These are phyloP conservation scores for Aspergillus puulaauensis DNA, from an alignment of 2,329 filamentous ascomycete genomes.

Conservation along the genomic window DNA sequence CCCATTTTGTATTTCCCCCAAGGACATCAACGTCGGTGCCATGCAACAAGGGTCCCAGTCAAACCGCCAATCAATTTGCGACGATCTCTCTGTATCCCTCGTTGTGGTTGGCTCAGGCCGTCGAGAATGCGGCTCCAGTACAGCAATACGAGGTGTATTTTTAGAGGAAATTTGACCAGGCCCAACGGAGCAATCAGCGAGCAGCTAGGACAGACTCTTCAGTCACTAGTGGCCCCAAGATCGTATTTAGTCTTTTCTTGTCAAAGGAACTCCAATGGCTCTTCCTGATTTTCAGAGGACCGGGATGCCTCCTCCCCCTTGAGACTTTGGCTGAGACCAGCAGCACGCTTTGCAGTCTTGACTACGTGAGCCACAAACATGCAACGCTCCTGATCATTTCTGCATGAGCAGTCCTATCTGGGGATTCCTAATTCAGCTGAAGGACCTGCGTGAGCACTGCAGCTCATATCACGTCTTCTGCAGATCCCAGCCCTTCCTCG, in stretches of 20 bases:
- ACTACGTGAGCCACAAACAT: background rate
- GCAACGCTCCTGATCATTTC: background rate
- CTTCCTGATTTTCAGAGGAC: background rate
- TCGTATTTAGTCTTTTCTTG: conserved; percentile 3
- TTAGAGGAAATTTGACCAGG: background rate
- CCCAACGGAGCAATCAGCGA: conserved; percentile 1
- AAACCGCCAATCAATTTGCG: background rate
- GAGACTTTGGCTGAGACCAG: background rate
- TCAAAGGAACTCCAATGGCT: background rate
- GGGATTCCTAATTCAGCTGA: background rate
- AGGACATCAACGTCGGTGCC: no score
- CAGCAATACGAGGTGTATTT: conserved; percentile 8
- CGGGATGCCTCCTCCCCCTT: background rate
- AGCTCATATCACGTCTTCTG: no score
- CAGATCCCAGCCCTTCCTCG: background rate
- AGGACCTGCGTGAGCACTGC: no score
- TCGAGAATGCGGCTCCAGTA: conserved; percentile 3
- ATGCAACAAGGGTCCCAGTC: background rate
- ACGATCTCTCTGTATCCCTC: background rate
- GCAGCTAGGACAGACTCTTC: background rate
- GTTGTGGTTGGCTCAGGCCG: conserved; percentile 1
- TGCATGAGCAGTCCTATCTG: background rate
- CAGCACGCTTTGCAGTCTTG: background rate
- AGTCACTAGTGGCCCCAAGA: background rate
- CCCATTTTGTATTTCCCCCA: background rate